Evolutionary conservation across 129 eudicot genomes (phyloP), one percentile per base, ranked within the genome.

Genomic region (Lactuca saligna): DNA sequence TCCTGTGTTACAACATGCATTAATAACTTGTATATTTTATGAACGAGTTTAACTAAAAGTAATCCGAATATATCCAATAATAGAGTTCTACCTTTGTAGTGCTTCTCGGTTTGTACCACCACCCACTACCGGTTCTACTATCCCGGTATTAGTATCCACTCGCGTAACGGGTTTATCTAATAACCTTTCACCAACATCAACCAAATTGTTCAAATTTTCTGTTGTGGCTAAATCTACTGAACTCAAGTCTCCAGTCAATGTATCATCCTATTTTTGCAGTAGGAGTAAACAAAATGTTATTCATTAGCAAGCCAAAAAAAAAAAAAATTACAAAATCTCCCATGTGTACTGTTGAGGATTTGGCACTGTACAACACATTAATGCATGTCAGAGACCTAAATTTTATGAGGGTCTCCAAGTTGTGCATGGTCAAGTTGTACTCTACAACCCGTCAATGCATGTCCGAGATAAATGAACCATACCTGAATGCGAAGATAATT

Each of bases 401-500:
- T 25, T 0, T 25, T 25, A 25, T 0, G 5, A 35, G 5, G 38
- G 38, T 35, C 38, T 35, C 5, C 5, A 3, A 35, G 38, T 3
- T 35, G 29, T 25, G 38, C 12, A 42, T 42, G 0, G 14, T 9
- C 1, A 8, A 13, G 12, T 42, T 42, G 49, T 42, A 8, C 5
- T 8, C 3, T 42, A 9, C 48, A 42, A 42, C 14, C 10, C 14
- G 7, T 25, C 7, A 20, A 29, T 57, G 5, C 6, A 59, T 10
- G 4, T 62, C 3, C 12, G 5, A 59, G 64, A 59, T 8, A 6
- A 8, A n/a, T 15, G 16, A 46, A 12, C 0, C n/a, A 3, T 65
- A 86, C 93, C 86, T 87, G 89, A 46, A 87, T 84, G 15, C 89
- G 84, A 7, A 87, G 68, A 59, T 87, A 84, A 42, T 84, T 87